Percentiles rank a stretch among this genome's conserved stretches.
Conservation (phyloP, 345 rosid genomes). For the Syzygium grande region DNA sequence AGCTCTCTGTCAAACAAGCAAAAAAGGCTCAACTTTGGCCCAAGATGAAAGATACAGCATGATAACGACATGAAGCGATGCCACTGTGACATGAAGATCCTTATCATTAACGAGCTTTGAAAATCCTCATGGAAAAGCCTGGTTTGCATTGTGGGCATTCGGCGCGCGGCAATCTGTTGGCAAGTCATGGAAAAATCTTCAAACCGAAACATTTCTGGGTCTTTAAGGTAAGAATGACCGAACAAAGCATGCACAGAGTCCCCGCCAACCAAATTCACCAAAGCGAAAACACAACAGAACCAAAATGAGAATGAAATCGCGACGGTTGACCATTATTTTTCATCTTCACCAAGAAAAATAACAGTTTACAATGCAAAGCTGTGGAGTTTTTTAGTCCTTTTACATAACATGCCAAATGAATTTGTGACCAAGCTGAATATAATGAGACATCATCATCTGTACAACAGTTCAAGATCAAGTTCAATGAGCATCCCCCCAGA, state of each 20-base stretch:
- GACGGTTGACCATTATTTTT: not conserved
- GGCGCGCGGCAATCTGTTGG: no score
- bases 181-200: no score
- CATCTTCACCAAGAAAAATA: no score
- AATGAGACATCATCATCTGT: not conserved
- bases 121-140: no score
- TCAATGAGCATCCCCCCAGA: not conserved
- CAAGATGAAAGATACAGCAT: no score
- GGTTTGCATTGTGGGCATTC: no score
- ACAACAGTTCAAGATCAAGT: not conserved
- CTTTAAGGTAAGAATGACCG: not conserved
- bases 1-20: no score
- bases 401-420: not conserved
- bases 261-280: not conserved
- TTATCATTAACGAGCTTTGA: no score
- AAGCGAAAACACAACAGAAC: not conserved
- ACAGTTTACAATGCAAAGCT: not conserved
- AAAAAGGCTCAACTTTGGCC: no score
- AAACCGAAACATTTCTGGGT: no score
- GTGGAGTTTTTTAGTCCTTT: not conserved
- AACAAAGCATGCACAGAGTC: not conserved
- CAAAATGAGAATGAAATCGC: accelerated
- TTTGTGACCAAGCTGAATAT: not conserved
- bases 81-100: no score
- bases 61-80: no score